phyloP scores from a whole-genome alignment of 2,329 filamentous ascomycete genomes.

The Colletotrichum higginsianum region DNA sequence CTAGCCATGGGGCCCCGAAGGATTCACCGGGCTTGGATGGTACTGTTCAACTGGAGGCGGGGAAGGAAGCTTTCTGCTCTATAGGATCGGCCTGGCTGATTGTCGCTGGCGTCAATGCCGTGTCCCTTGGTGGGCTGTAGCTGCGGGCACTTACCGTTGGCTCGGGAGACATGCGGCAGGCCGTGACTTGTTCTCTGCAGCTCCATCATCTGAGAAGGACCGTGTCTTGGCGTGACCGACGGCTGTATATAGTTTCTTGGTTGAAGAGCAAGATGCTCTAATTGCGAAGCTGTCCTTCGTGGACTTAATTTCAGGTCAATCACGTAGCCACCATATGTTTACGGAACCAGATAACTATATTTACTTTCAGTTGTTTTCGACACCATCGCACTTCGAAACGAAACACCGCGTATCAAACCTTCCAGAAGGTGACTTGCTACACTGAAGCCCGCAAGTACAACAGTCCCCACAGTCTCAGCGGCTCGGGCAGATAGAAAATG shows the following conservation, averaged over 20 bases:
- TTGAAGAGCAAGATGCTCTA: not conserved
- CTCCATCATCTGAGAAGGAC: too few species aligned
- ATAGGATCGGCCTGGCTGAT: not conserved
- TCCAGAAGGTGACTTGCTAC: not conserved
- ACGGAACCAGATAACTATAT: not conserved
- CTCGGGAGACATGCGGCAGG: not conserved
- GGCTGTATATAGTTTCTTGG: too few species aligned
- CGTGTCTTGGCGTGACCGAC: not conserved
- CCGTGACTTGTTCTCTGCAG: not conserved
- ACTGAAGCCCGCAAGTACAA: constrained; percentile 32
- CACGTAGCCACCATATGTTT: too few species aligned
- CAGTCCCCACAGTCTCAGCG: constrained; percentile 39
- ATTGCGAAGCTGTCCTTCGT: not conserved
- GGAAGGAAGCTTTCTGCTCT: not conserved
- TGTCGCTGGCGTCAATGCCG: not conserved
- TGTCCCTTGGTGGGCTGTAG: not conserved
- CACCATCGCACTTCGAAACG: not conserved
- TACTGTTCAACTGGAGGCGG: not conserved
- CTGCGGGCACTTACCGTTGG: not conserved
- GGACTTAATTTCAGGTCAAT: too few species aligned
- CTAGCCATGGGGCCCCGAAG: not conserved
- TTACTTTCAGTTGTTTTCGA: too few species aligned
- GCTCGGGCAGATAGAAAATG: too few species aligned
- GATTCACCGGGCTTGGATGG: not conserved
- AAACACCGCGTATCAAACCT: not conserved